Conservation (phyloP, 257 asterid species). For the Solanum chmielewskii region DNA sequence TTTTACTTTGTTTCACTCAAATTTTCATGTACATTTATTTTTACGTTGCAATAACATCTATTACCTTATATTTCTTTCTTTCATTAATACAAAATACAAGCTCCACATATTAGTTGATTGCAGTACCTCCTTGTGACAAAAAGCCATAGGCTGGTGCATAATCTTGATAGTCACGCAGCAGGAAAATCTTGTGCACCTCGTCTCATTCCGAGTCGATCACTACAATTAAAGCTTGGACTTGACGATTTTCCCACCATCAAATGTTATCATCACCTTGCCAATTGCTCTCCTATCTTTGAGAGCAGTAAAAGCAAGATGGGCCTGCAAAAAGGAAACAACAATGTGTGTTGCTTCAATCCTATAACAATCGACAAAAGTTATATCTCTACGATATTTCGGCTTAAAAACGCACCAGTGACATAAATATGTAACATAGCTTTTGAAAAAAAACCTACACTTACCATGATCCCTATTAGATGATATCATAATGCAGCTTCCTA, state of each 20-base stretch:
- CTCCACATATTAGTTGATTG: not conserved
- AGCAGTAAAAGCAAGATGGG: constrained; percentile 73
- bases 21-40: not conserved
- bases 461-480: not conserved
- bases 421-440: not conserved
- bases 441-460: not conserved
- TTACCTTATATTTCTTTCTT: not conserved
- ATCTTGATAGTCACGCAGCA: not conserved
- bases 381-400: not conserved
- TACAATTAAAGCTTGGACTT: constrained; percentile 46
- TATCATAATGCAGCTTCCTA: not conserved
- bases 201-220: not conserved
- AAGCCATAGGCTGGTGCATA: not conserved
- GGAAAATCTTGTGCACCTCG: not conserved
- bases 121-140: not conserved
- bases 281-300: constrained; percentile 80
- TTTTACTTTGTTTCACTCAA: not conserved
- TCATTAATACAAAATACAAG: not conserved
- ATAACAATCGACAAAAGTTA: not conserved
- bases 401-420: not conserved
- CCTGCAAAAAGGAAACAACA: constrained; percentile 30
- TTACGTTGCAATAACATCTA: not conserved
- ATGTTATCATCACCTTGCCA: constrained; percentile 80
- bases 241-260: constrained; percentile 25
- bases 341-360: not conserved